Evolutionary conservation across 2,329 filamentous ascomycete species (phyloP).

Genomic region (Arthrobotrys musiformis): DNA sequence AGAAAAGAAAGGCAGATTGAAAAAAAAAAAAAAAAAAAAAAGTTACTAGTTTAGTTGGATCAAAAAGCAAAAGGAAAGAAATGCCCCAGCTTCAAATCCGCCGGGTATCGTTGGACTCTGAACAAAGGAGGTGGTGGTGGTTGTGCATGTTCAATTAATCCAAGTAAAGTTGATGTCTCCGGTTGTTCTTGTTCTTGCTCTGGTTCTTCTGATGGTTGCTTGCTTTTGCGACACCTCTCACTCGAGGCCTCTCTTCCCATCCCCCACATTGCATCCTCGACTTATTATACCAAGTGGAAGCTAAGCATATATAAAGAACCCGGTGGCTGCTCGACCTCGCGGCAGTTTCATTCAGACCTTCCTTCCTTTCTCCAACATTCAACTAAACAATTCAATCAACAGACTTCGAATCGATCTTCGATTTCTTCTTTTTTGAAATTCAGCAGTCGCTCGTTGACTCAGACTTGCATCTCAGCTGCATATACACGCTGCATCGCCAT

Average conservation of each 20-base stretch:
- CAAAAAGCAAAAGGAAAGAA: conserved; percentile 18
- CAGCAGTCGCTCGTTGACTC: conserved; percentile 56
- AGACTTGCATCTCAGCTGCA: conserved; percentile 56
- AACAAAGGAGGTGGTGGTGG: conserved; percentile 52
- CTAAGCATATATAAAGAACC: conserved; percentile 50
- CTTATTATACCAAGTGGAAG: neutral
- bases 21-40: conserved; percentile 34
- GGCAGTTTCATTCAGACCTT: conserved; percentile 52
- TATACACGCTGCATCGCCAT: conserved; percentile 37
- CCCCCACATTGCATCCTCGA: conserved; percentile 38
- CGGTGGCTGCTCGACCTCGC: conserved; percentile 45
- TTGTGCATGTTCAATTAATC: conserved; percentile 39
- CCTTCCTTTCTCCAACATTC: conserved; percentile 25
- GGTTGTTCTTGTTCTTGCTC: neutral
- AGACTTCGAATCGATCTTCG: conserved; percentile 17
- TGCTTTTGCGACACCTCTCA: conserved; percentile 46
- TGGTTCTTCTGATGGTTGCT: conserved; percentile 25
- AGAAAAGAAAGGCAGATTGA: neutral
- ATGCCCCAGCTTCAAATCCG: conserved; percentile 34
- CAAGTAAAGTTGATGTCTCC: too few species aligned
- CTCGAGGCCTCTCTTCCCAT: conserved; percentile 23
- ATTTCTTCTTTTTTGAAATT: conserved; percentile 32
- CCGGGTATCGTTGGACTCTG: conserved; percentile 50
- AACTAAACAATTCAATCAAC: too few species aligned
- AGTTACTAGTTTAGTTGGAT: conserved; percentile 11